Base-by-base conservation (phyloP, 2,329 filamentous ascomycete genomes). In the Anthostomella pinea region DNA sequence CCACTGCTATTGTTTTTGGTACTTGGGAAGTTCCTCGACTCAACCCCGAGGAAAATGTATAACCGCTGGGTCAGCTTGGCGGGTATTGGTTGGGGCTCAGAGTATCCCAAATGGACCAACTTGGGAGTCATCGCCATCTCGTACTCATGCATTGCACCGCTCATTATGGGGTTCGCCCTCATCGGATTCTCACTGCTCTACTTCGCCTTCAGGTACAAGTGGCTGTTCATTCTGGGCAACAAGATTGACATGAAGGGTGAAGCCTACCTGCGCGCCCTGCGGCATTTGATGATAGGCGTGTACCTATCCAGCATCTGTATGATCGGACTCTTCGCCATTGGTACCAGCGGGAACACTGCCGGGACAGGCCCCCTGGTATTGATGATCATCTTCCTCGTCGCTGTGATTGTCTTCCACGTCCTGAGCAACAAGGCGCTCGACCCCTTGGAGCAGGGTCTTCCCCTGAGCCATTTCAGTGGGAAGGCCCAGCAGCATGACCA, bases 301-400 rank as follows among this genome's bases (percentile, higher is more conserved):
- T 30, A 30, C 28, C 28, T 30, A 15, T 30, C 28, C 6, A 16
- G 6, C 28, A 19, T 30, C 10, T 30, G 28, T 15, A 9, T 30
- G 28, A 30, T 30, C 28, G 28, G 28, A 8, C 28, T 30, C 28
- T 30, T 30, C 28, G 28, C 28, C 28, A 30, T 30, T 15, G 28
- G 28, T 15, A 30, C 28, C 17, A 30, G 28, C 13, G 17, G 17
- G 7, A 16, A 7, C 14, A 15, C 28, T 9, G 28, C 10, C 14
- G 28, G 28, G 9, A 8, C 28, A 9, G 28, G 28, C 5, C 28
- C 28, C 8, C 28, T 30, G 6, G 28, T 30, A 5, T 13, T 30
- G 14, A 30, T 30, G 28, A 30, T 30, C 28, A 30, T 30, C 17
- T 30, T 30, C 13, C 28, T 30, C 8, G 28, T 30, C 28, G 28